phyloP scores from a whole-genome alignment of 352 stramenopile genomes.

The Globisporangium spinosum region DNA sequence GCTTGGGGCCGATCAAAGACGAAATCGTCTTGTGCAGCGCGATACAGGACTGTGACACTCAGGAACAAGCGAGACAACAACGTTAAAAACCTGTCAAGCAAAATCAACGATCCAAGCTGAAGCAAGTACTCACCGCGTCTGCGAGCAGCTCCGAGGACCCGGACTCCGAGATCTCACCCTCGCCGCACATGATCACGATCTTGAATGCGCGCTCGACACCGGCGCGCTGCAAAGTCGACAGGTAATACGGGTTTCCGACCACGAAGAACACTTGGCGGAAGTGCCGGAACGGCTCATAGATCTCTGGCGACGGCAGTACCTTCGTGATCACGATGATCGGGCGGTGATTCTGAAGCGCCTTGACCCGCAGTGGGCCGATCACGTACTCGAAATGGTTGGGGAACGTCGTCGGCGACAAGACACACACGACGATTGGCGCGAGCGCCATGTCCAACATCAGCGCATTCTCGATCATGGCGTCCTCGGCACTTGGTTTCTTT shows the following conservation, averaged over 20 bases:
- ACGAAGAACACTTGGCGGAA: constrained; percentile 77
- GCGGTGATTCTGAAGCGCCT: constrained; percentile 61
- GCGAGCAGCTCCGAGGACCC: constrained; percentile 67
- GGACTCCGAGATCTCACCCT: constrained; percentile 48
- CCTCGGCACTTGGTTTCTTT: constrained; percentile 29
- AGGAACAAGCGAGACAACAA: constrained; percentile 13
- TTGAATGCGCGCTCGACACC: constrained; percentile 59
- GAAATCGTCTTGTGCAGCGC: constrained; percentile 83
- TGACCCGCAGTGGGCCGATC: constrained; percentile 65
- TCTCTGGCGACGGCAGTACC: constrained; percentile 50
- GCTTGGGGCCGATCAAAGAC: constrained; percentile 52
- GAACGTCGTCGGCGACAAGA: constrained; percentile 55
- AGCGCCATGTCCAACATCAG: constrained; percentile 42
- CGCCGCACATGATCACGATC: constrained; percentile 71
- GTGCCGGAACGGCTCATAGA: constrained; percentile 63
- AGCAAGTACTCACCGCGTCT: constrained; percentile 44
- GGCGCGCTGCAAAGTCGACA: constrained; percentile 55
- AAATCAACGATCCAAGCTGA: background rate
- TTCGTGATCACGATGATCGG: constrained; percentile 65
- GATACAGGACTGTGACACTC: constrained; percentile 45
- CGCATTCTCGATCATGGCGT: constrained; percentile 53
- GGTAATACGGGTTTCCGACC: constrained; percentile 55
- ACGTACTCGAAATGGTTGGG: constrained; percentile 76
- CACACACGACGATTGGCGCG: constrained; percentile 68
- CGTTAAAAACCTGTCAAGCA: background rate